Base-by-base conservation (phyloP, 805 yeast species). In the Nakazawaea holstii region DNA sequence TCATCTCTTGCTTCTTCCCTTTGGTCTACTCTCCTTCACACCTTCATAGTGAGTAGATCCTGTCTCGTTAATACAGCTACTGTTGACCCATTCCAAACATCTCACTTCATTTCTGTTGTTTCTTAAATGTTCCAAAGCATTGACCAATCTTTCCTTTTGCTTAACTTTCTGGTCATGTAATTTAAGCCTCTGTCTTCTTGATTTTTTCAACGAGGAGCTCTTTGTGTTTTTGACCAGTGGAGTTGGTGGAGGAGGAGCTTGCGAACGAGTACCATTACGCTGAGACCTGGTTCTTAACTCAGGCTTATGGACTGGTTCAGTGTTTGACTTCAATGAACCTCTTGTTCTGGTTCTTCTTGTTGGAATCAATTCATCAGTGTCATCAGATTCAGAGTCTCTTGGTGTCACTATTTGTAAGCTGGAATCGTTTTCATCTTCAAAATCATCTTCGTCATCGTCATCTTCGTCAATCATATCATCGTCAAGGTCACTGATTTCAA, bases 81-180 rank as follows among this genome's bases (percentile, higher is more conserved):
- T 71, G 55, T 82, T 82, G 26, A 79, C 80, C 87, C 88, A 82
- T 48, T 77, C 79, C 2, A 72, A 57, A 30, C 80, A 78, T 45
- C 82, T 62, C 17, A 67, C 65, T 43, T 66, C 56, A 49, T 70
- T 78, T 45, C 73, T 65, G 20, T 73, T 71, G 11, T 64, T 59
- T 40, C 60, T 57, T 50, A 73, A 56, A 9, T 61, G 59, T 1
- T 53, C 59, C 46, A 77, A 54, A 32, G 59, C 57, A 26, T 54
- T 55, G 41, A 52, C 51, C 1, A 67, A 61, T 1, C 52, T 46
- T 11, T 55, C 61, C 13, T 61, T 42, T 8, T 52, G 48, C 20
- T 51, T 49, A 9, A 59, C 55, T 46, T 66, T 68, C 24, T 60
- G 62, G 42, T 58, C 59, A 35, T 66, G 68, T 41, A 66, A 69